These are phyloP conservation scores for Cucurbita moschata DNA, from an alignment of 306 rosid species.

Conservation along the genomic window DNA sequence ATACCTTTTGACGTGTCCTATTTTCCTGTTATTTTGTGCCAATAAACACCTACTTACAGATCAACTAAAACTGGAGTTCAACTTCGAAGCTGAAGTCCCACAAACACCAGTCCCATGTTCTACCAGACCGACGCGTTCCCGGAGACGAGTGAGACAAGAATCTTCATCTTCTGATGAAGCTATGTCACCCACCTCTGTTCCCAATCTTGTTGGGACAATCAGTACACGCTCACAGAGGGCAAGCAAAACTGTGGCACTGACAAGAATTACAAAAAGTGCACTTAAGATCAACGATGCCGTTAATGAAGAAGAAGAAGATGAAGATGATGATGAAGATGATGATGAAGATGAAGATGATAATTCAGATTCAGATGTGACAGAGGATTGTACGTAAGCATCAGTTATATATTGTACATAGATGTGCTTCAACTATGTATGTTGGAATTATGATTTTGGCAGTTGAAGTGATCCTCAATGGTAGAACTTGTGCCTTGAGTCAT, in stretches of 20 bases:
- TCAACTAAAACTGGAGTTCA: constrained; percentile 23
- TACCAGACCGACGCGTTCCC: constrained; percentile 27
- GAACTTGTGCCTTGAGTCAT: not conserved
- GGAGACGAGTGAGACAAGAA: constrained; percentile 55
- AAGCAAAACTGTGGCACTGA: constrained; percentile 75
- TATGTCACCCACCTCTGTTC: constrained; percentile 38
- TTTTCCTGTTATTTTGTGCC: not conserved
- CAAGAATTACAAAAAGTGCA: constrained; percentile 36
- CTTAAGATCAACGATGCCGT: constrained; percentile 25
- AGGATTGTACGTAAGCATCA: not conserved
- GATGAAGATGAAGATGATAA: constrained; percentile 31
- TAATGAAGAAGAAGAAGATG: constrained; percentile 32
- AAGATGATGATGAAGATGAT: constrained; percentile 29
- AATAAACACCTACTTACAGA: constrained; percentile 5
- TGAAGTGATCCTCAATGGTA: not conserved
- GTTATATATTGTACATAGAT: not conserved
- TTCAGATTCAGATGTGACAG: constrained; percentile 23
- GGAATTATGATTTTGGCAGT: not conserved
- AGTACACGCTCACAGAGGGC: constrained; percentile 63
- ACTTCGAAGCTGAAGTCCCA: constrained; percentile 37
- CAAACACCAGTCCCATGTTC: constrained; percentile 52
- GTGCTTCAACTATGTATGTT: not conserved
- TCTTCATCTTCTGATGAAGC: constrained; percentile 59
- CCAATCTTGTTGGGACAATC: constrained; percentile 21
- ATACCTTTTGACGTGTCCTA: not conserved